A percentile compares a stretch with the other conserved stretches of the same genome.
Evolutionary conservation across 2,329 filamentous ascomycete species (phyloP).

Genomic region (Penicillium hordei): DNA sequence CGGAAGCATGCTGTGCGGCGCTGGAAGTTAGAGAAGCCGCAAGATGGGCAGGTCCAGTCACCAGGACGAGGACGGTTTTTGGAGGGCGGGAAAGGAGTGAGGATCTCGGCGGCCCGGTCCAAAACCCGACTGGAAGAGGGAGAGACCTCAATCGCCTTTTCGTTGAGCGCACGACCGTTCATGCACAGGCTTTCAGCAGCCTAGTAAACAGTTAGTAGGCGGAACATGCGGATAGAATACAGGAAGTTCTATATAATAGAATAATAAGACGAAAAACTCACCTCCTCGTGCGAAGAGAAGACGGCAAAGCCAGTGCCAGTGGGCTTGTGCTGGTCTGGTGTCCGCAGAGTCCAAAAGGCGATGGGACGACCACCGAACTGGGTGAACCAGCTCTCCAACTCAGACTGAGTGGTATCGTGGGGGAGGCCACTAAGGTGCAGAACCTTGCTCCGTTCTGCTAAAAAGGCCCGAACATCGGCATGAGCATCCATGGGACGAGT

Average conservation of each 20-base stretch:
- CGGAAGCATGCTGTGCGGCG: constrained; percentile 97
- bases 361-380: constrained; percentile 97
- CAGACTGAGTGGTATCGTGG: constrained; percentile 97
- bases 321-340: constrained; percentile 98
- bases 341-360: constrained; percentile 97
- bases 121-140: constrained; percentile 96
- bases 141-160: constrained; percentile 98
- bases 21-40: constrained; percentile 99
- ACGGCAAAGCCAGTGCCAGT: constrained; percentile 97
- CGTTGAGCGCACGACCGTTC: constrained; percentile 96
- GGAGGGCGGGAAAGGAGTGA: constrained; percentile 95
- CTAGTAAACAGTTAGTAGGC: constrained; percentile 39
- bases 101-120: constrained; percentile 90
- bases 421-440: constrained; percentile 96
- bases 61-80: constrained; percentile 97
- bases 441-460: constrained; percentile 95
- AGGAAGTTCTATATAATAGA: not conserved
- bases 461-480: constrained; percentile 92
- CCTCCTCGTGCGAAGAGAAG: constrained; percentile 98
- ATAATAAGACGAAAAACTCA: constrained; percentile 49
- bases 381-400: constrained; percentile 99
- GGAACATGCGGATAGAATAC: constrained; percentile 4
- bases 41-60: constrained; percentile 98
- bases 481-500: constrained; percentile 94
- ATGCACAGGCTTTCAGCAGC: constrained; percentile 97